A percentile compares a stretch with the other conserved stretches of the same genome.
phyloP scores from a whole-genome alignment of 306 rosid species.

The Rosa persica region DNA sequence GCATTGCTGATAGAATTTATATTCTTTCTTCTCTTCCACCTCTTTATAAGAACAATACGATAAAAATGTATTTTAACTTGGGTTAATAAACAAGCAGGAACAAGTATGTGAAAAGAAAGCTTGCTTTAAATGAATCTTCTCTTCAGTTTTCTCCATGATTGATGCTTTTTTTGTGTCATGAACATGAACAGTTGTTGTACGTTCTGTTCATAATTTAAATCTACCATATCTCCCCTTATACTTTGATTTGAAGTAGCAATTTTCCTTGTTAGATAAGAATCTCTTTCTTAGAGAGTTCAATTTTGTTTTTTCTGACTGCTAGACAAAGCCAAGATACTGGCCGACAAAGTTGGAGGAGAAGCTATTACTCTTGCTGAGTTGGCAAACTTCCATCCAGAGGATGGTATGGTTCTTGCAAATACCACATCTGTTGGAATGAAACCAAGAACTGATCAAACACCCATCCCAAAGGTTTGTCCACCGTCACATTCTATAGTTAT shows the following conservation, averaged over 20 bases:
- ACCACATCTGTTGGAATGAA: slow-evolving; percentile 63
- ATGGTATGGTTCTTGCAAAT: slow-evolving; percentile 64
- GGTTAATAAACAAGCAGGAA: not conserved
- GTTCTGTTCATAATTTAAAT: not conserved
- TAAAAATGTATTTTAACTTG: not conserved
- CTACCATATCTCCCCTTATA: not conserved
- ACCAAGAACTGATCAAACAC: slow-evolving; percentile 45
- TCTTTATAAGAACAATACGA: not conserved
- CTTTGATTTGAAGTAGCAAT: not conserved
- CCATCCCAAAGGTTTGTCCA: slow-evolving; percentile 48
- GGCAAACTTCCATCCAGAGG: slow-evolving; percentile 51
- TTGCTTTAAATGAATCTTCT: not conserved
- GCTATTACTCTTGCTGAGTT: slow-evolving; percentile 49
- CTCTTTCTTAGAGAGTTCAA: not conserved
- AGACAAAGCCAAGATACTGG: slow-evolving; percentile 59
- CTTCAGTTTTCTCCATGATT: not conserved
- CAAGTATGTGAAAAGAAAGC: not conserved
- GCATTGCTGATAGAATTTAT: not conserved
- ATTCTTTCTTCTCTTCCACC: not conserved
- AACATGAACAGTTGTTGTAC: not conserved
- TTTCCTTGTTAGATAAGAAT: not conserved
- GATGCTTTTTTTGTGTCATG: not conserved
- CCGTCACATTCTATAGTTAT: not conserved
- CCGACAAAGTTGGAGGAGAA: slow-evolving; percentile 53
- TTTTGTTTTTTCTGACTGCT: slow-evolving; percentile 11